A percentile compares a stretch with the other conserved stretches of the same genome.
Conservation (phyloP, 2,329 filamentous ascomycete species). For the Phaeosphaeria sp. region DNA sequence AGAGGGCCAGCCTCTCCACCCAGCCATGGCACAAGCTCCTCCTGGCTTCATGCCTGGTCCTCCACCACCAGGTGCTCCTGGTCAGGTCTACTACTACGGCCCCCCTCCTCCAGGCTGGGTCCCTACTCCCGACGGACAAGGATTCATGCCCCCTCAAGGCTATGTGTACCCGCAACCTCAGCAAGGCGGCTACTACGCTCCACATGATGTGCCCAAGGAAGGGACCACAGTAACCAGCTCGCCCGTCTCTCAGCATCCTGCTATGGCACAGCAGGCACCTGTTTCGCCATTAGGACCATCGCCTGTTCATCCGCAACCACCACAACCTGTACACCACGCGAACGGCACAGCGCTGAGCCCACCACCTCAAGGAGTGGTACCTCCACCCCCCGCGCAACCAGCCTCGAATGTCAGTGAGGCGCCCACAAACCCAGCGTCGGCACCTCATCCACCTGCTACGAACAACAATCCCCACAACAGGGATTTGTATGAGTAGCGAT, state of each 20-base stretch:
- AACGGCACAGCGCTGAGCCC: conserved; percentile 9
- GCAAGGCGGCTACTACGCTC: conserved; percentile 24
- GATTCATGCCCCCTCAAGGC: conserved; percentile 24
- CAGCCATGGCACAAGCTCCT: conserved; percentile 29
- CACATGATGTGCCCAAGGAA: conserved; percentile 18
- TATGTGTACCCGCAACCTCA: conserved; percentile 17
- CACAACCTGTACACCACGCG: conserved; percentile 20
- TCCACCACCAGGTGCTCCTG: conserved; percentile 16
- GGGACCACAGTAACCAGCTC: conserved; percentile 15
- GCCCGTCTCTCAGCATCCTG: conserved; percentile 14
- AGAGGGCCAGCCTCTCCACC: conserved; percentile 30
- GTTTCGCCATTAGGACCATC: conserved; percentile 4
- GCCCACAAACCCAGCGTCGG: conserved; percentile 2
- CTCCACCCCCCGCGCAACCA: conserved; percentile 6
- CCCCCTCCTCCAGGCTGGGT: conserved; percentile 30
- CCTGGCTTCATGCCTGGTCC: conserved; percentile 9
- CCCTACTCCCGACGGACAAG: conserved; percentile 22
- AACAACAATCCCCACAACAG: conserved; percentile 23
- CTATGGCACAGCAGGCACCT: not conserved
- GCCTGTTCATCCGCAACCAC: conserved; percentile 13
- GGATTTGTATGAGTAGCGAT: conserved; percentile 22
- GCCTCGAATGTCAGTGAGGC: conserved; percentile 6
- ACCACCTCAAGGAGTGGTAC: conserved; percentile 7
- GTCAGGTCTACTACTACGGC: conserved; percentile 32
- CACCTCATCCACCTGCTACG: conserved; percentile 8